A percentile compares a stretch with the other conserved stretches of the same genome.
Evolutionary conservation across 2,329 filamentous ascomycete species (phyloP).

Genomic region (Akanthomyces muscarius): DNA sequence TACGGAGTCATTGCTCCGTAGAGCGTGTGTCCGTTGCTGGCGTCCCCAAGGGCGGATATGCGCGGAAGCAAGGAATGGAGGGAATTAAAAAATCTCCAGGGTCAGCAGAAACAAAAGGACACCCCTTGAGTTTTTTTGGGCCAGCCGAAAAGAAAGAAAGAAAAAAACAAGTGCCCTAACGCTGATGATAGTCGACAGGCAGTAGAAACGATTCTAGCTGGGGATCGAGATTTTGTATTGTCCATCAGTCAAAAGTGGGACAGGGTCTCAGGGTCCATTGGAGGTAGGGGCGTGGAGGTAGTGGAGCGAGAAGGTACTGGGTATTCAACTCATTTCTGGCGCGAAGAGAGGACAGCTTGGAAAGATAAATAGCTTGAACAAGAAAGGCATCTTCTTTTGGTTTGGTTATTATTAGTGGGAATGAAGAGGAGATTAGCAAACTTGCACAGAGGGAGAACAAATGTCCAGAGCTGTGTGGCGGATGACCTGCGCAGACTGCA

Average conservation of each 20-base stretch:
- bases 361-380: background rate
- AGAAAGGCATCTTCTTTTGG: background rate
- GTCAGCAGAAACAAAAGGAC: background rate
- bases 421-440: background rate
- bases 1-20: background rate
- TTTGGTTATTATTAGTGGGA: background rate
- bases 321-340: background rate
- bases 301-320: background rate
- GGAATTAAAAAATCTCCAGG: background rate
- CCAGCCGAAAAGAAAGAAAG: background rate
- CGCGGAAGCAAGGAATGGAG: background rate
- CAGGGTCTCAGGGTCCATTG: conserved; percentile 17
- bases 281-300: conserved; percentile 6
- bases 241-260: conserved; percentile 15
- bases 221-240: conserved; percentile 17
- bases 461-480: background rate
- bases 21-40: background rate
- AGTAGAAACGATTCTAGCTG: conserved; percentile 6
- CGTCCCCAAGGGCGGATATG: background rate
- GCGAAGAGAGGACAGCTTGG: background rate
- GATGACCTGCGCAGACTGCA: background rate
- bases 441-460: background rate
- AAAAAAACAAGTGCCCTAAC: background rate
- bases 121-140: background rate
- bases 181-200: background rate